Percentiles rank a stretch among this genome's conserved stretches.
These are phyloP conservation scores for Eucalyptus lansdowneana DNA, from an alignment of 345 rosid genomes.

Conservation along the genomic window DNA sequence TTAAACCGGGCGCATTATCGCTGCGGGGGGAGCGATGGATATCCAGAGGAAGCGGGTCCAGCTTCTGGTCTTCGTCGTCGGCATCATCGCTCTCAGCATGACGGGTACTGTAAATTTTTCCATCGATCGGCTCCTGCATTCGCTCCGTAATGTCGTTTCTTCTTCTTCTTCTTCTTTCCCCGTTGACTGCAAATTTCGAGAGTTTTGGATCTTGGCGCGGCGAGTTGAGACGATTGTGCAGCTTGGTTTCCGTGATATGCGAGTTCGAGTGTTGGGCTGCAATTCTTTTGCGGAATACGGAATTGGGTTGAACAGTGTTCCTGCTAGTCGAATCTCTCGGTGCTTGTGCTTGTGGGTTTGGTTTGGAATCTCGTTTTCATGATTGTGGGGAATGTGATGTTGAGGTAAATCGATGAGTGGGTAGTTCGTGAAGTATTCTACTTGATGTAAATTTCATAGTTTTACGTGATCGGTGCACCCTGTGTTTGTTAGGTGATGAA, in stretches of 20 bases:
- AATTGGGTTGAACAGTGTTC: background rate
- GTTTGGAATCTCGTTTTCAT: background rate
- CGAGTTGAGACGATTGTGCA: background rate
- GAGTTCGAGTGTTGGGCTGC: background rate
- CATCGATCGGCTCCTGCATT: background rate
- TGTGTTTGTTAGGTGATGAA: background rate
- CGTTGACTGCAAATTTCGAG: background rate
- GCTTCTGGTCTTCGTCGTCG: slow-evolving; percentile 32
- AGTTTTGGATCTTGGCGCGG: background rate
- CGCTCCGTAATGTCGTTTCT: background rate
- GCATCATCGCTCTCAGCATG: slow-evolving; percentile 54
- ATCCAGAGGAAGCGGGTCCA: slow-evolving; percentile 35
- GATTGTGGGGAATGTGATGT: background rate
- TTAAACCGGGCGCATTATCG: background rate
- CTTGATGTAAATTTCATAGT: background rate
- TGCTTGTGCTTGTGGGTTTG: background rate
- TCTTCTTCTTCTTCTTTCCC: no score
- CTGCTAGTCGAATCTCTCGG: background rate
- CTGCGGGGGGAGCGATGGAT: slow-evolving; percentile 21
- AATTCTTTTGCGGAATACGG: background rate
- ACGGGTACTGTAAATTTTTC: slow-evolving; percentile 21
- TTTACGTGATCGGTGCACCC: background rate
- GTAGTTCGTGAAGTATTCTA: background rate
- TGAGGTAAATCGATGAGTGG: background rate
- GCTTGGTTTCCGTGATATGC: background rate